Evolutionary conservation across 23 red algal species (phyloP), one percentile per base, ranked within the genome.

Genomic region (Gracilaria gracilis): DNA sequence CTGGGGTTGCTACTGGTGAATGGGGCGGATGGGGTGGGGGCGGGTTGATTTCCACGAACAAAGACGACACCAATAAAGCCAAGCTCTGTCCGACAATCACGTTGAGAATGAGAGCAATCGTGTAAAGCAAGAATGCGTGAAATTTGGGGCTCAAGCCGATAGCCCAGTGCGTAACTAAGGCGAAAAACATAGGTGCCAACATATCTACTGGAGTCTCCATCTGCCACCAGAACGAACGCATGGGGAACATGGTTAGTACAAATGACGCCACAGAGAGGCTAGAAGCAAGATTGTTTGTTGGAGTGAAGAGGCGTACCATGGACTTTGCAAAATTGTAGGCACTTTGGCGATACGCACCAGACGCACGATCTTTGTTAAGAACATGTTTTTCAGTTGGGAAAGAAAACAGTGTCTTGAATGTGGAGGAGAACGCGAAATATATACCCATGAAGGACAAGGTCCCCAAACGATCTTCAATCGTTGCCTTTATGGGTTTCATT

Each of bases 271-370:
- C n/a, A n/a, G n/a, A n/a, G n/a, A n/a, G n/a, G n/a, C n/a, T n/a
- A n/a, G 24, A 64, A 4, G 2, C 17, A 27, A 64, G 59, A 19
- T 2, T 9, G 4, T 64, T 64, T 9, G 28, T 62, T 62, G 8
- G 24, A 24, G 31, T 21, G 39, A 27, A 77, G 28, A 42, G 14
- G 48, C 84, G 46, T 58, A 88, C 88, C 34, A 92, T 85, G 16
- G 89, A 89, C 83, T 98, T 98, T 17, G 93, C 97, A 59, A 95
- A 84, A 57, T 96, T 96, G 49, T 96, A 98, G 9, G 97, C 97
- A 29, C 93, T 95, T 2, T 96, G 88, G 27, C 88, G 88, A 93
- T 98, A 98, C 23, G 76, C 79, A 15, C 97, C 97, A 29, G 87
- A 82, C 13, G 97, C 87, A 34, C 97, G 93, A 34, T 98, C 97